Conservation (phyloP, 306 rosid species). For the Hylodesmum podocarpum region DNA sequence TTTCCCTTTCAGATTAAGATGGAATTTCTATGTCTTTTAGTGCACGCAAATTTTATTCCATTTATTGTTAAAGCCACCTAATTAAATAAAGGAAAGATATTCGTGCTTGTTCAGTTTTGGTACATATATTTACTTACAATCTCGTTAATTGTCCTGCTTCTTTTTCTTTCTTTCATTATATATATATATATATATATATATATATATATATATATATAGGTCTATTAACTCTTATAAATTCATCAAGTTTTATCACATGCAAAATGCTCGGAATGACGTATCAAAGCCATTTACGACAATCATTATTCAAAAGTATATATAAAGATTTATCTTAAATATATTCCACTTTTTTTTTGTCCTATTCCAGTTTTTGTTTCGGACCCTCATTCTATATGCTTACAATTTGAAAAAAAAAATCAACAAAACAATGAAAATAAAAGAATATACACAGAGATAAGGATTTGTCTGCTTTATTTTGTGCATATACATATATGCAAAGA, state of each 20-base stretch:
- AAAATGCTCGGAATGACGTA: background rate
- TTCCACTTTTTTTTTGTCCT: background rate
- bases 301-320: background rate
- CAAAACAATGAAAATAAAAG: slow-evolving; percentile 17
- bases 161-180: too few species aligned
- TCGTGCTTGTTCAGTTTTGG: too few species aligned
- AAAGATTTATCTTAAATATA: background rate
- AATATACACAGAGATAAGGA: background rate
- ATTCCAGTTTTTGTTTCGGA: slow-evolving; percentile 14
- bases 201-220: too few species aligned
- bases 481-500: background rate
- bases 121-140: background rate
- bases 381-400: background rate
- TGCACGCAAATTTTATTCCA: background rate
- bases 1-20: slow-evolving; percentile 3
- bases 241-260: background rate
- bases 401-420: background rate
- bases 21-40: background rate
- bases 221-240: background rate
- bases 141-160: background rate
- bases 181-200: too few species aligned
- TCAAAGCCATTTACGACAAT: slow-evolving; percentile 12
- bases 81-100: background rate
- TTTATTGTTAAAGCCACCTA: background rate
- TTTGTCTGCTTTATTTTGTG: background rate